These are phyloP conservation scores for Xylona heveae DNA, from an alignment of 495 filamentous ascomycete species.

Conservation along the genomic window DNA sequence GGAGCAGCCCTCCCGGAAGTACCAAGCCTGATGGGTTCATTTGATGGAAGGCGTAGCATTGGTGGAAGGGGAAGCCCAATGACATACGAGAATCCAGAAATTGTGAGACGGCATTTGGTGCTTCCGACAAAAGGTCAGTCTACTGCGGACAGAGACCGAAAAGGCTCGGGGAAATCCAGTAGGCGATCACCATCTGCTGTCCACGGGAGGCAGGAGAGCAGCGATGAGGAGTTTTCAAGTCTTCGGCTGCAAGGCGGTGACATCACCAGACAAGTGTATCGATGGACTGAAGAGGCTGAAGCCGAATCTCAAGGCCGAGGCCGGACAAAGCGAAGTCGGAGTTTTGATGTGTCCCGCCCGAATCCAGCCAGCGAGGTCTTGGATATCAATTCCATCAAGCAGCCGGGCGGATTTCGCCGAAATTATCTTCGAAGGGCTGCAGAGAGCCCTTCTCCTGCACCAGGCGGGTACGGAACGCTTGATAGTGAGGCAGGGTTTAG, in stretches of 20 bases:
- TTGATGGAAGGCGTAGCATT: constrained; percentile 37
- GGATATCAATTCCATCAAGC: constrained; percentile 69
- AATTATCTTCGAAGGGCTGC: constrained; percentile 60
- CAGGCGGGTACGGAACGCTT: constrained; percentile 21
- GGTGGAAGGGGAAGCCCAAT: constrained; percentile 15
- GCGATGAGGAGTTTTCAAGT: constrained; percentile 77
- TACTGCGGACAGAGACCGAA: no score
- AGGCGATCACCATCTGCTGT: constrained; percentile 1
- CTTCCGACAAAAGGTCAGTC: constrained; percentile 39
- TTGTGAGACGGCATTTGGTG: constrained; percentile 65
- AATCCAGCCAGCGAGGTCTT: constrained; percentile 56
- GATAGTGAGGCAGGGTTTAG: constrained; percentile 12
- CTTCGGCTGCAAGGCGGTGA: constrained; percentile 82
- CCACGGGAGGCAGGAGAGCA: no score
- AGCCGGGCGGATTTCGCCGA: constrained; percentile 82
- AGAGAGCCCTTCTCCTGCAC: constrained; percentile 30
- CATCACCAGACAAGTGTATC: constrained; percentile 81
- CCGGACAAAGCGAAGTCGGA: constrained; percentile 51
- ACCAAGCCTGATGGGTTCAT: constrained; percentile 58
- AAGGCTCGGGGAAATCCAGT: constrained; percentile 5
- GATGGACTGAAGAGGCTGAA: constrained; percentile 73
- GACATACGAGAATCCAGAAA: constrained; percentile 57
- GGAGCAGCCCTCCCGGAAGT: constrained; percentile 23
- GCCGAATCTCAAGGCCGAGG: constrained; percentile 28
- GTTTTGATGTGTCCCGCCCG: constrained; percentile 58